Evolutionary conservation across 2,329 filamentous ascomycete species (phyloP).

Genomic region (Elsinoe arachidis): DNA sequence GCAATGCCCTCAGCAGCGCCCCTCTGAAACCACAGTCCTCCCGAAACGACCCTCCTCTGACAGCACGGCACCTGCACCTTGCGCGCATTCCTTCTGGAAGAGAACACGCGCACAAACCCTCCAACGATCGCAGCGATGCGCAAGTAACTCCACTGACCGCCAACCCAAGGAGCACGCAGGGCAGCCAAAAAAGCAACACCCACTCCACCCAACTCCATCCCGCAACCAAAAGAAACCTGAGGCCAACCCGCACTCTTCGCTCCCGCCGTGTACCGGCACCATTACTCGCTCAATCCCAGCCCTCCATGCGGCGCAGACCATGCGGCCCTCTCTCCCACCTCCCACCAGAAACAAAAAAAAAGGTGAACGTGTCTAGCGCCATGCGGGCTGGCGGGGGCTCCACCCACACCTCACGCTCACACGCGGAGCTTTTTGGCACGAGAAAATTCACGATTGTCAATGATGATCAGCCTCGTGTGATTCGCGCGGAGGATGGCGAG

Average conservation of each 20-base stretch:
- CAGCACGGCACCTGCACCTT: neutral
- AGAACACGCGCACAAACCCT: neutral
- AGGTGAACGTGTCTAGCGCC: constrained; percentile 2
- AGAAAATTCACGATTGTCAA: no score
- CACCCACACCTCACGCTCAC: neutral
- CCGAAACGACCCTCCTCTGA: neutral
- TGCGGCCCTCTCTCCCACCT: neutral
- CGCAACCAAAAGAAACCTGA: neutral
- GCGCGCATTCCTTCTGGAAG: constrained; percentile 3
- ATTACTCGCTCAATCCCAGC: neutral
- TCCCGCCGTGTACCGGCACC: constrained; percentile 5
- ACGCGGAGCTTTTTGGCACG: no score
- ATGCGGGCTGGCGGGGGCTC: neutral
- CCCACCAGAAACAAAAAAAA: no score
- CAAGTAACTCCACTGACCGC: neutral
- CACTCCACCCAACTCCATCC: neutral
- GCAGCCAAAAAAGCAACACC: neutral
- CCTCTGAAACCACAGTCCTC: neutral
- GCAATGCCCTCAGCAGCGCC: neutral
- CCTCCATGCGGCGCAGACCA: neutral
- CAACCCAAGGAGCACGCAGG: neutral
- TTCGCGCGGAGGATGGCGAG: neutral
- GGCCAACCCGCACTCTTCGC: neutral
- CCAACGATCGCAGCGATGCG: neutral
- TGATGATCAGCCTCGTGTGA: neutral